These are phyloP conservation scores for Neurospora sp. DNA, from an alignment of 495 filamentous ascomycete genomes.

Conservation along the genomic window DNA sequence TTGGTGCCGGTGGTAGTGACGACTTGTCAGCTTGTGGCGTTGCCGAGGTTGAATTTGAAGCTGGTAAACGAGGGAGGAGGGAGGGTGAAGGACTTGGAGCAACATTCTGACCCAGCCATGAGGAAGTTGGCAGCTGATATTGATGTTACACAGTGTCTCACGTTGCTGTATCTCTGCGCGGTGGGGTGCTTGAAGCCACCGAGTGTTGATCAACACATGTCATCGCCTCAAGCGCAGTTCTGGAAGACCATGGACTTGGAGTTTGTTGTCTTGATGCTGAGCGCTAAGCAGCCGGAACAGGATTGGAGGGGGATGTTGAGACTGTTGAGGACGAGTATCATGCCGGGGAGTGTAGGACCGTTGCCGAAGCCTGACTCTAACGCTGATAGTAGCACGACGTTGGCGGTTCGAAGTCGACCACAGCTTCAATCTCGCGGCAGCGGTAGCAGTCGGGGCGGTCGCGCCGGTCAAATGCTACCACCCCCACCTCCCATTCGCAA, in stretches of 20 bases:
- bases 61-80: slow-evolving; percentile 12
- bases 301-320: slow-evolving; percentile 31
- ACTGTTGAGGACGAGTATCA: slow-evolving; percentile 31
- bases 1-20: slow-evolving; percentile 33
- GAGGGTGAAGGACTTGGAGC: slow-evolving; percentile 7
- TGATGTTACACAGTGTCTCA: slow-evolving; percentile 30
- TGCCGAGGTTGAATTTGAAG: slow-evolving; percentile 11
- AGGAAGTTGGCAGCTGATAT: slow-evolving; percentile 20
- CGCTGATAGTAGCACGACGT: slow-evolving; percentile 1
- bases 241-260: slow-evolving; percentile 37
- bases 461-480: background rate
- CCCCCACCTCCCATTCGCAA: background rate
- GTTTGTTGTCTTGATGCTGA: slow-evolving; percentile 35
- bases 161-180: slow-evolving; percentile 29
- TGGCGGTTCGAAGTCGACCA: slow-evolving; percentile 9
- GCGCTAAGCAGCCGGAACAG: slow-evolving; percentile 32
- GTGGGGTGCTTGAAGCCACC: slow-evolving; percentile 24
- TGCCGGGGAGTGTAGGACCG: slow-evolving; percentile 34
- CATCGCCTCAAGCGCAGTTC: slow-evolving; percentile 23
- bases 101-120: slow-evolving; percentile 13
- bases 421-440: background rate
- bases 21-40: slow-evolving; percentile 21
- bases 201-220: background rate
- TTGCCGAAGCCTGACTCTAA: slow-evolving; percentile 21
- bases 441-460: background rate